A percentile compares a stretch with the other conserved stretches of the same genome.
phyloP scores from a whole-genome alignment of 2,329 filamentous ascomycete species.

The Paecilomyces niveus region DNA sequence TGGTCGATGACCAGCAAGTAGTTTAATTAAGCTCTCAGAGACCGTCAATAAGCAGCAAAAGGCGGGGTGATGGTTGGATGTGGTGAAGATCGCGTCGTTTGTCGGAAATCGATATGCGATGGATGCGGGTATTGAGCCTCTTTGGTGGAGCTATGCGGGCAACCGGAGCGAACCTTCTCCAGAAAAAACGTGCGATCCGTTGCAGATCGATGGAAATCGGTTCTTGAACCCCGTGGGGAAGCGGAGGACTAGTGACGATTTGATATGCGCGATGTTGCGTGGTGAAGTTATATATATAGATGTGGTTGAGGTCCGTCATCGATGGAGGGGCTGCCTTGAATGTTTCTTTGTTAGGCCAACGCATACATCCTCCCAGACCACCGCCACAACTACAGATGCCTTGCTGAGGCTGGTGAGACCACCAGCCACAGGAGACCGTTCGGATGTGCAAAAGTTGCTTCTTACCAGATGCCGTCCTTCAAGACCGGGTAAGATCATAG shows the following conservation, averaged over 20 bases:
- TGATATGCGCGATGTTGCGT: background rate
- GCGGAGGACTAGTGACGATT: background rate
- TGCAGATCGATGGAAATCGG: background rate
- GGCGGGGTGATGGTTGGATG: background rate
- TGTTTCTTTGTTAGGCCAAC: background rate
- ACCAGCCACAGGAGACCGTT: background rate
- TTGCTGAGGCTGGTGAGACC: background rate
- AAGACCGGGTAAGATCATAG: background rate
- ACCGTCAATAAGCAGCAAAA: background rate
- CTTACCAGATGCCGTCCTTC: background rate
- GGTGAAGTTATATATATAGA: background rate
- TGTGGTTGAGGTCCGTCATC: background rate
- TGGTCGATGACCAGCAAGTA: background rate
- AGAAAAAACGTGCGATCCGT: background rate
- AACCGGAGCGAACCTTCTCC: background rate
- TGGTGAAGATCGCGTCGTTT: background rate
- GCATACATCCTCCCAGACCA: background rate
- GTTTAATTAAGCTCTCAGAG: background rate
- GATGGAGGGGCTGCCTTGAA: background rate
- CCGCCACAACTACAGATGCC: background rate
- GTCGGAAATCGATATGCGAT: background rate
- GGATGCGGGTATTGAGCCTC: background rate
- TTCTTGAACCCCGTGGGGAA: background rate
- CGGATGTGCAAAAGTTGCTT: background rate
- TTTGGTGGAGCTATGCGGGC: background rate